phyloP scores from a whole-genome alignment of 768 basidiomycete species.

The Russula griseocarnosa region DNA sequence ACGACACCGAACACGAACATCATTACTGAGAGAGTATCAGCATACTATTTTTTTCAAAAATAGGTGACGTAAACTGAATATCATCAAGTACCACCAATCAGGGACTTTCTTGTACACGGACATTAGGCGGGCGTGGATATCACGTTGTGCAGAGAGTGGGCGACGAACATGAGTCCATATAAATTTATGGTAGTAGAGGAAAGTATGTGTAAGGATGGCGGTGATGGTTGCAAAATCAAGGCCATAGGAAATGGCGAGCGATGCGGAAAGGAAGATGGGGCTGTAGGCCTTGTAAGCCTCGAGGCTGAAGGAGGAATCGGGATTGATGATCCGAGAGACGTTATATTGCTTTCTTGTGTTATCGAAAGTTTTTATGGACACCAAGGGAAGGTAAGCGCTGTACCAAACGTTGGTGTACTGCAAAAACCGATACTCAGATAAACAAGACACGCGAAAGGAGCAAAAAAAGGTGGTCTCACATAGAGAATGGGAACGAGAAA shows the following conservation, averaged over 20 bases:
- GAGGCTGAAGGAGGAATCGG: conserved; percentile 53
- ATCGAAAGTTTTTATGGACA: conserved; percentile 61
- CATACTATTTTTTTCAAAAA: conserved; percentile 29
- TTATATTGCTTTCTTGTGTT: conserved; percentile 58
- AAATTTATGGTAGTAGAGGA: conserved; percentile 73
- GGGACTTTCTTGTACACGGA: conserved; percentile 69
- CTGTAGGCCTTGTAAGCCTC: conserved; percentile 54
- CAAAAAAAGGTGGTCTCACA: conserved; percentile 19
- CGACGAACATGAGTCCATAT: conserved; percentile 68
- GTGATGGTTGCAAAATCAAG: conserved; percentile 79
- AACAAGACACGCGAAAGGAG: not conserved
- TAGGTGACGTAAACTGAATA: conserved; percentile 44
- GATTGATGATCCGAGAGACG: conserved; percentile 51
- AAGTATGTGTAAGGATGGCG: conserved; percentile 65
- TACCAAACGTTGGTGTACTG: conserved; percentile 35
- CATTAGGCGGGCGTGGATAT: conserved; percentile 87
- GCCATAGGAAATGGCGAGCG: conserved; percentile 77
- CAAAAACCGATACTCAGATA: not conserved
- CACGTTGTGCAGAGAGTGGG: conserved; percentile 72
- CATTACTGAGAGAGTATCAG: conserved; percentile 36
- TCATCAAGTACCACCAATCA: conserved; percentile 76
- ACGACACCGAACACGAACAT: conserved; percentile 69
- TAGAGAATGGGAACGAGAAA: conserved; percentile 60
- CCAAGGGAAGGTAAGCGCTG: conserved; percentile 43
- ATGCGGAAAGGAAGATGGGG: conserved; percentile 58